phyloP scores from a whole-genome alignment of 352 stramenopile genomes.

The Pythium guiyangense region DNA sequence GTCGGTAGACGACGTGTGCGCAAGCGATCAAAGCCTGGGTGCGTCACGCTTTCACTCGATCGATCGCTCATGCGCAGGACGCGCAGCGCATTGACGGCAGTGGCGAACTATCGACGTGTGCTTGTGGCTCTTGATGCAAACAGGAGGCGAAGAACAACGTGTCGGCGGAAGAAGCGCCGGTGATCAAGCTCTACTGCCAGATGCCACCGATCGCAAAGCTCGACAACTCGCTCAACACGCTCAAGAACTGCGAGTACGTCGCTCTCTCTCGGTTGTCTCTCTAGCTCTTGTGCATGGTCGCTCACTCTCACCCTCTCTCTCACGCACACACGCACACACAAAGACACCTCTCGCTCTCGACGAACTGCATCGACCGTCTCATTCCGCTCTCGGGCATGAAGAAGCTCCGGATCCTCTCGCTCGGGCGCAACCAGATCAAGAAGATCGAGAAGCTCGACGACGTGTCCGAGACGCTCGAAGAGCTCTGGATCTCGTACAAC shows the following conservation, averaged over 20 bases:
- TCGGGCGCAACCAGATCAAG: constrained; percentile 97
- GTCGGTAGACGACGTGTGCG: constrained; percentile 79
- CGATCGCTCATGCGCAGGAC: neutral
- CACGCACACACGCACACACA: too few relatives aligned
- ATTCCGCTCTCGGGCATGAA: constrained; percentile 94
- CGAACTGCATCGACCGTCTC: constrained; percentile 94
- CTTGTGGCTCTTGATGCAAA: neutral
- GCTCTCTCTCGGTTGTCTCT: constrained; percentile 1
- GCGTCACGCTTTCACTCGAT: constrained; percentile 3
- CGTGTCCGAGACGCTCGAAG: constrained; percentile 92
- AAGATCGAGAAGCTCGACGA: constrained; percentile 98
- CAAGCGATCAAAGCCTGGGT: constrained; percentile 94
- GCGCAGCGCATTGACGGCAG: neutral
- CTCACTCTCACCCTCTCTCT: too few relatives aligned
- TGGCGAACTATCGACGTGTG: neutral
- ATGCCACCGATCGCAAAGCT: constrained; percentile 94
- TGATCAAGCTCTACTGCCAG: constrained; percentile 94
- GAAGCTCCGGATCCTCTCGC: constrained; percentile 92
- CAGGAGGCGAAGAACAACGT: constrained; percentile 86
- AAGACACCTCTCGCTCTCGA: constrained; percentile 91
- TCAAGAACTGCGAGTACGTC: constrained; percentile 94
- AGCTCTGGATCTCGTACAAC: constrained; percentile 98
- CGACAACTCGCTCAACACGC: constrained; percentile 92
- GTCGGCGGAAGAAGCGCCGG: constrained; percentile 82
- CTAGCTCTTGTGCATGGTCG: neutral